Conservation (phyloP, 768 basidiomycete species). For the Inosperma sp. region DNA sequence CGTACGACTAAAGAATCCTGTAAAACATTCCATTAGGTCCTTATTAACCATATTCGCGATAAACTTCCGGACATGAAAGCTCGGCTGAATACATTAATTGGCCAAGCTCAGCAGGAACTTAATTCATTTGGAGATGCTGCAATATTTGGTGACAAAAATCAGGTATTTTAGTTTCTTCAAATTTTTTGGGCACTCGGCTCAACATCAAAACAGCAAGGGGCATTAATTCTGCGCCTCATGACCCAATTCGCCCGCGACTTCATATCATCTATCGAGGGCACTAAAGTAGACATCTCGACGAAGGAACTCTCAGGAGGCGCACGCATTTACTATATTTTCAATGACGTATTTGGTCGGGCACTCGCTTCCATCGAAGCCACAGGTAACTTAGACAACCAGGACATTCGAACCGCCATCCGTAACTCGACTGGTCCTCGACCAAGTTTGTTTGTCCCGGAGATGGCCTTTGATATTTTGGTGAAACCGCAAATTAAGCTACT, state of each 20-base stretch:
- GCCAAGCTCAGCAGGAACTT: constrained; percentile 97
- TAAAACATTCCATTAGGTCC: too few relatives aligned
- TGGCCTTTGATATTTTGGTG: constrained; percentile 93
- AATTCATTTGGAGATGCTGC: constrained; percentile 94
- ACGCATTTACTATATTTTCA: constrained; percentile 99
- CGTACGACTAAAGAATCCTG: too few relatives aligned
- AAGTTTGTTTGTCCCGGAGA: constrained; percentile 94
- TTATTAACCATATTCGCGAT: constrained; percentile 97
- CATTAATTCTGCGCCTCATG: constrained; percentile 91
- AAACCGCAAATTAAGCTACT: constrained; percentile 98
- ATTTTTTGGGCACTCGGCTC: constrained; percentile 3
- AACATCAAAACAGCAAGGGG: constrained; percentile 58
- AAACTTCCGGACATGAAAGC: constrained; percentile 99
- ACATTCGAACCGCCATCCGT: constrained; percentile 96
- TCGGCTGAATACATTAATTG: constrained; percentile 94
- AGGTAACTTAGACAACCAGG: constrained; percentile 84
- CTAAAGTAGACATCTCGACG: constrained; percentile 92
- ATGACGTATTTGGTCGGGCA: constrained; percentile 94
- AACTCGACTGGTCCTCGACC: constrained; percentile 97
- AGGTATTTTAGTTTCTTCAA: constrained; percentile 35
- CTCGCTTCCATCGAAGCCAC: constrained; percentile 88
- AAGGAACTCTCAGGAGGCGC: constrained; percentile 98
- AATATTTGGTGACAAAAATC: constrained; percentile 86
- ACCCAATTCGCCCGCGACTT: constrained; percentile 98
- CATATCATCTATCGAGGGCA: constrained; percentile 94